A percentile compares a stretch with the other conserved stretches of the same genome.
These are phyloP conservation scores for Yamadazyma dendronema DNA, from an alignment of 1,139 yeast species.

Conservation along the genomic window DNA sequence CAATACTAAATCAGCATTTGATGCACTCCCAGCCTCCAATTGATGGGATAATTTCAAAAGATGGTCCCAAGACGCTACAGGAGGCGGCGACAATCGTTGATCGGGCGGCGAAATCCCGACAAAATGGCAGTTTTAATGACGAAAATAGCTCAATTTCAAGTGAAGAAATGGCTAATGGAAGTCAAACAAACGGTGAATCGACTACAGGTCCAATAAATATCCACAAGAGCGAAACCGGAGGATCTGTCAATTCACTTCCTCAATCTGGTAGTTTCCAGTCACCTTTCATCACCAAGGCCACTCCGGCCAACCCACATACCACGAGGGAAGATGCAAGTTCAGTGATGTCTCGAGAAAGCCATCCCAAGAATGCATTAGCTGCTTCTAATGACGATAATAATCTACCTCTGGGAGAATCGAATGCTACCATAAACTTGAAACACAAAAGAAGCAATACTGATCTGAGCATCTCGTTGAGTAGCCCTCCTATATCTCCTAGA, in stretches of 20 bases:
- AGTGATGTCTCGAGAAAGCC: conserved; percentile 35
- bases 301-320: conserved; percentile 60
- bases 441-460: conserved; percentile 12
- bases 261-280: conserved; percentile 31
- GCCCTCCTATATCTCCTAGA: conserved; percentile 35
- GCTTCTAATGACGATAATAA: conserved; percentile 9
- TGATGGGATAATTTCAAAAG: background rate
- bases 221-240: background rate
- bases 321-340: conserved; percentile 53
- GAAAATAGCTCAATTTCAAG: background rate
- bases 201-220: background rate
- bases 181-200: background rate
- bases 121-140: background rate
- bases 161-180: background rate
- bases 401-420: conserved; percentile 8
- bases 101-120: background rate
- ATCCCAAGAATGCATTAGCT: conserved; percentile 12
- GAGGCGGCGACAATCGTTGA: background rate
- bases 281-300: conserved; percentile 41
- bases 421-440: conserved; percentile 12
- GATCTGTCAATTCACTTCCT: conserved; percentile 1
- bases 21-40: conserved; percentile 2
- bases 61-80: background rate
- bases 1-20: conserved; percentile 12
- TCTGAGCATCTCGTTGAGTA: conserved; percentile 1